Base-by-base conservation (phyloP, 305 asterid species). In the Fraxinus albicans region DNA sequence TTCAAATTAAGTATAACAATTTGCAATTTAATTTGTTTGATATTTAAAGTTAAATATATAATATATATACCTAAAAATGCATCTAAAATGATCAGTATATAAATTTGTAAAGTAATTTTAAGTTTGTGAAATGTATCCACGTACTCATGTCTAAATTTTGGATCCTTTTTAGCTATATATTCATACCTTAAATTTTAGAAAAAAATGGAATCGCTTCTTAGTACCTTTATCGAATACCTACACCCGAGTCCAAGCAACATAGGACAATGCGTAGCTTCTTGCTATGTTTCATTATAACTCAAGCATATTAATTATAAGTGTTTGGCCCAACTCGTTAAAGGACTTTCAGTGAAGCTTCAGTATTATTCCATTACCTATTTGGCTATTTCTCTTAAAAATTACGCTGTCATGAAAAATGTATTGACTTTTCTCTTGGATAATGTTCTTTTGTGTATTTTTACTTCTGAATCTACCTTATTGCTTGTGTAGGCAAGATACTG, bases 401-500 rank as follows among this genome's bases (percentile, higher is more conserved):
- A 23, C 33, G 21, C 36, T 69, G 75, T 69, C 21, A 9, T 69
- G 9, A 21, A 29, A 29, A 55, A 40, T 69, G 13, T 78, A 42
- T 31, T 53, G 77, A 9, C 7, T 29, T 31, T 75, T 19, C 19
- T 7, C 21, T 13, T 10, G 19, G 80, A 33, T 1, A 21, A 25
- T 9, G 17, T 9, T 4, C n/a, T 50, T 19, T 65, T 67, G 50
- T 35, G 81, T 53, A 40, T 73, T 50, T 38, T 38, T n/a, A 9
- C 60, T 82, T 80, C 84, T 89, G 80, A 84, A 67, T 35, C 63
- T 27, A 55, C 35, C 65, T 83, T 76, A 36, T 82, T 36, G 42
- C 79, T 79, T 67, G 19, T 80, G 35, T 82, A 94, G 99, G 98
- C 98, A 55, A 96, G 92, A 88, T 96, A 86, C 80, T 96, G 99